Evolutionary conservation across 495 filamentous ascomycete genomes (phyloP), one percentile per base, ranked within the genome.

Genomic region (Pyronema omphalodes): DNA sequence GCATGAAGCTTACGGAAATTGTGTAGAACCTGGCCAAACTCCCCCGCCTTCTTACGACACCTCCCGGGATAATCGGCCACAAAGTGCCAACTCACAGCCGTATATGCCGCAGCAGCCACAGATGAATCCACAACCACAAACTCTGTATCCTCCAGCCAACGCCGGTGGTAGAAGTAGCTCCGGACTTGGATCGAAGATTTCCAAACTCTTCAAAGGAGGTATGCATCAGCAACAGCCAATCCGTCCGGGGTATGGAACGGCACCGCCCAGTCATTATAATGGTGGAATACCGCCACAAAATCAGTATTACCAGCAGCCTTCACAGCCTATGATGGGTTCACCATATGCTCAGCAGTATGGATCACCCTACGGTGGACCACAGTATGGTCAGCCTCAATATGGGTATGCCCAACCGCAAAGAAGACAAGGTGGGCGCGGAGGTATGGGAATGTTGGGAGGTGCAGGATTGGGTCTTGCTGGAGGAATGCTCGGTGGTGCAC

Each of bases 381-480:
- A 29, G 23, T 29, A 29, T 29, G 23, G 23, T 2, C 23, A 29
- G 5, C 15, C n/a, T 18, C 23, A 29, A 29, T 29, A 29, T 29
- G 19, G 36, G 54, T 47, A 47, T 47, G 33, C 51, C n/a, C 50
- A 29, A 7, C 41, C 53, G 19, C 47, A 44, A 11, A 44, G 52
- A 29, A 37, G 55, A 7, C 52, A 6, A 29, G 23, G 23, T 29
- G 23, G 23, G 2, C 23, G 23, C 23, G 23, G 23, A 29, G 36
- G 50, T 33, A 11, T 51, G 47, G 58, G 61, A 1, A 53, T 60
- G 52, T 41, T 39, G 34, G 67, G 56, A 37, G 66, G 66, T 29
- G 62, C 49, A 12, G 63, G 53, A 46, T 56, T 71, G 43, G 66
- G 63, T 39, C 61, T 64, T 29, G 67, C 57, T 19, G 66, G 65